These are phyloP conservation scores for Calonectria pseudoreteaudii DNA, from an alignment of 2,329 filamentous ascomycete genomes.

Conservation along the genomic window DNA sequence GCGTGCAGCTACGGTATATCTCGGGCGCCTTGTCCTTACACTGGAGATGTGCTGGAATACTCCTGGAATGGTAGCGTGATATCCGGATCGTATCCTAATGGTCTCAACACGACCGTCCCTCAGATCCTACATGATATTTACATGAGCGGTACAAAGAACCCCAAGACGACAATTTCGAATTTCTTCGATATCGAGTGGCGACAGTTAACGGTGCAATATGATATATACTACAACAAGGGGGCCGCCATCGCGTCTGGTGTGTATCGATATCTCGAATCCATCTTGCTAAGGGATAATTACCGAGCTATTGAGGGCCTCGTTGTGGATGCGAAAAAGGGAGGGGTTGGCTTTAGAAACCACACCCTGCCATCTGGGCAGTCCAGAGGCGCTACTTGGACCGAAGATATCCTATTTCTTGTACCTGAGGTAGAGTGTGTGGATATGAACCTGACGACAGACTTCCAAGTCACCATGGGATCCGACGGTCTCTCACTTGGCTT, in stretches of 20 bases:
- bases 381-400: constrained; percentile 56
- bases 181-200: constrained; percentile 37
- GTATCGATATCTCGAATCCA: constrained; percentile 31
- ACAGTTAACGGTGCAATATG: constrained; percentile 48
- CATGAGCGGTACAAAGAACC: constrained; percentile 33
- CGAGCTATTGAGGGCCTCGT: constrained; percentile 56
- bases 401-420: constrained; percentile 61
- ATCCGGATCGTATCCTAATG: background rate
- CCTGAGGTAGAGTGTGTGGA: constrained; percentile 58
- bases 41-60: constrained; percentile 28
- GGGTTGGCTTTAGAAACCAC: constrained; percentile 60
- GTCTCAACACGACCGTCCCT: constrained; percentile 43
- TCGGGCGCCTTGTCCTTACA: constrained; percentile 41
- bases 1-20: constrained; percentile 41
- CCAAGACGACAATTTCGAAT: constrained; percentile 28
- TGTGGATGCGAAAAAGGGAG: constrained; percentile 54
- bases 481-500: constrained; percentile 6
- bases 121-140: constrained; percentile 34
- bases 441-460: constrained; percentile 57
- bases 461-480: constrained; percentile 40
- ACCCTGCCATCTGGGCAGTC: constrained; percentile 48
- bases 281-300: constrained; percentile 48
- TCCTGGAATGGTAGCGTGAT: constrained; percentile 28
- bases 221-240: constrained; percentile 45
- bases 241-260: constrained; percentile 44